A percentile compares a stretch with the other conserved stretches of the same genome.
Conservation (phyloP, 306 rosid genomes). For the Malus domestica region ASM211411v1 NC_041793.1:16785501-16786000, state of each 20-base stretch:
- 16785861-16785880: constrained; percentile 32
- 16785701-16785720: constrained; percentile 58
- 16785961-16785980: constrained; percentile 45
- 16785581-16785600: constrained; percentile 88
- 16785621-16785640: constrained; percentile 57
- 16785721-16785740: constrained; percentile 74
- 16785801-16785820: constrained; percentile 45
- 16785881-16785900: constrained; percentile 31
- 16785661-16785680: constrained; percentile 58
- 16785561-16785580: constrained; percentile 70
- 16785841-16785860: constrained; percentile 39
- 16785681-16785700: constrained; percentile 65
- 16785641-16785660: constrained; percentile 49
- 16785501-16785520: constrained; percentile 41
- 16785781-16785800: constrained; percentile 37
- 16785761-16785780: constrained; percentile 42
- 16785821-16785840: constrained; percentile 48
- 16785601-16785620: constrained; percentile 73
- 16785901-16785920: constrained; percentile 62
- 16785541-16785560: constrained; percentile 45
- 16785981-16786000: constrained; percentile 85
- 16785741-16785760: constrained; percentile 68
- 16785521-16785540: constrained; percentile 49
- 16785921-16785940: constrained; percentile 54
- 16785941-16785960: constrained; percentile 47